A percentile compares a stretch with the other conserved stretches of the same genome.
These are phyloP conservation scores for Pachysolen tannophilus DNA, from an alignment of 805 yeast species.

Conservation along the genomic window DNA sequence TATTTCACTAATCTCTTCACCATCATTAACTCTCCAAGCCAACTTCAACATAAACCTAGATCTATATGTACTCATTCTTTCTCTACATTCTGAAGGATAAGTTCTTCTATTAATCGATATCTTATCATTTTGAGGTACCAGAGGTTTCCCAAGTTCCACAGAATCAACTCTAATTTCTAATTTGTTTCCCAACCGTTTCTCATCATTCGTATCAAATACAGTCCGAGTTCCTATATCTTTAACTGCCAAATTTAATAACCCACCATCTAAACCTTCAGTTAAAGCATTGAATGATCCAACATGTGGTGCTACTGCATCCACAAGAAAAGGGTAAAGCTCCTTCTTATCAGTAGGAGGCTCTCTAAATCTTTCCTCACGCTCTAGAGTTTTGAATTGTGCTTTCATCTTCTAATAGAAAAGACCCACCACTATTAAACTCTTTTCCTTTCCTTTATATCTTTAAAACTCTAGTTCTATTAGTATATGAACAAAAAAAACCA, in stretches of 20 bases:
- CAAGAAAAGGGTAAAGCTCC: slow-evolving; percentile 63
- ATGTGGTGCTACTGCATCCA: slow-evolving; percentile 91
- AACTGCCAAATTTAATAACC: slow-evolving; percentile 76
- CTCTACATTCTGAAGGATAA: slow-evolving; percentile 84
- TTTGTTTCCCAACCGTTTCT: slow-evolving; percentile 75
- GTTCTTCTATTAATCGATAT: slow-evolving; percentile 70
- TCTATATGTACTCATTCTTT: slow-evolving; percentile 76
- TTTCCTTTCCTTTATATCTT: not conserved
- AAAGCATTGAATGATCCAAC: slow-evolving; percentile 94
- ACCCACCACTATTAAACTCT: not conserved
- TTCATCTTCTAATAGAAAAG: slow-evolving; percentile 22
- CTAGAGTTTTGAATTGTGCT: slow-evolving; percentile 72
- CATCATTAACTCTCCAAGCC: slow-evolving; percentile 83
- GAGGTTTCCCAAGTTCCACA: slow-evolving; percentile 81
- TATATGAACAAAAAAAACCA: no score
- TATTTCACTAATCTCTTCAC: slow-evolving; percentile 69
- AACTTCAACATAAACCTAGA: slow-evolving; percentile 73
- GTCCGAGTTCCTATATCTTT: slow-evolving; percentile 83
- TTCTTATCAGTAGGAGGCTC: slow-evolving; percentile 86
- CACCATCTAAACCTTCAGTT: slow-evolving; percentile 82
- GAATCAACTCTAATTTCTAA: slow-evolving; percentile 77
- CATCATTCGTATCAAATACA: slow-evolving; percentile 73
- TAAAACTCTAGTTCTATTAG: no score
- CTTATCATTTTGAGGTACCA: slow-evolving; percentile 63
- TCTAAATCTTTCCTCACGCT: slow-evolving; percentile 76